Conservation (phyloP, 345 rosid genomes). For the Populus pruinosa region DNA sequence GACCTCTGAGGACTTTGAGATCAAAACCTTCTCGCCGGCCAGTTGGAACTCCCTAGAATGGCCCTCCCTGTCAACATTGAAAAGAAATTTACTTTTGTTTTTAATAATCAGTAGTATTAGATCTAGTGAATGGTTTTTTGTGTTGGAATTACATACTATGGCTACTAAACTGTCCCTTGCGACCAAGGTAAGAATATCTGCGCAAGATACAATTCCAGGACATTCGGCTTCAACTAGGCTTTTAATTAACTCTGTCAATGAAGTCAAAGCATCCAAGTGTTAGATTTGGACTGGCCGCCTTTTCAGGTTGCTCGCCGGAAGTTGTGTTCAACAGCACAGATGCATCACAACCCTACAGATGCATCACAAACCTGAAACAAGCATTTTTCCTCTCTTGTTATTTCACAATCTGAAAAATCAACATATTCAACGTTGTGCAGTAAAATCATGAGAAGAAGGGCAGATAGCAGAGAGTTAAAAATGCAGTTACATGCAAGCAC, state of each 20-base stretch:
- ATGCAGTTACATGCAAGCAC: background rate
- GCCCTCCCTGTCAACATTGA: conserved; percentile 52
- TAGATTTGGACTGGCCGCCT: conserved; percentile 49
- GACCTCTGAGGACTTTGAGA: conserved; percentile 59
- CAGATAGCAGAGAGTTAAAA: background rate
- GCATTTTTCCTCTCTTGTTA: background rate
- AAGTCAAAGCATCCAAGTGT: conserved; percentile 64
- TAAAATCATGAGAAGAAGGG: background rate
- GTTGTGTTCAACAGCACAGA: conserved; percentile 66
- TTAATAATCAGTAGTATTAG: no score
- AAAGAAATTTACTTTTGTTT: background rate
- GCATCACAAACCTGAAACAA: conserved; percentile 73
- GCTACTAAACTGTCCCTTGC: conserved; percentile 65
- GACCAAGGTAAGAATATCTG: conserved; percentile 56
- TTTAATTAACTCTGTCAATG: conserved; percentile 69
- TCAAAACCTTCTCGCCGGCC: conserved; percentile 64
- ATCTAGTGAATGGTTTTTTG: no score
- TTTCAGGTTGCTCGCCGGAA: conserved; percentile 50
- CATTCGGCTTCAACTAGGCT: conserved; percentile 54
- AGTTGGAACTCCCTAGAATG: conserved; percentile 71
- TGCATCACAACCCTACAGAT: conserved; percentile 85
- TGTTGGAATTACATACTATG: conserved; percentile 34
- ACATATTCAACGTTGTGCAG: background rate
- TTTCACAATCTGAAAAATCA: background rate
- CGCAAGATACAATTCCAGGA: conserved; percentile 69